Conservation (phyloP, 2,329 filamentous ascomycete species). For the Emmonsiellopsis sp. region DNA sequence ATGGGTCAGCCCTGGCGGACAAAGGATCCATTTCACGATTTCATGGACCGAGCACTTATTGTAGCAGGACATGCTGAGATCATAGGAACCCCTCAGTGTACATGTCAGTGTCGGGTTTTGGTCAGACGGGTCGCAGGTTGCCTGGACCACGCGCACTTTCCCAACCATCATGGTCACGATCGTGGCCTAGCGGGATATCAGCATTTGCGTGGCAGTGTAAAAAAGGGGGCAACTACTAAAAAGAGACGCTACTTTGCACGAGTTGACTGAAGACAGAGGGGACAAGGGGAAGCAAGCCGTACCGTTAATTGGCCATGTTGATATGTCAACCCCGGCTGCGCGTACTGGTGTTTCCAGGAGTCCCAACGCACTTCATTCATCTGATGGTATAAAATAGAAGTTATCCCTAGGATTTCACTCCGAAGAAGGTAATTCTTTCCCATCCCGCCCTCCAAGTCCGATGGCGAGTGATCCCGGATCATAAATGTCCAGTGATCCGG, state of each 20-base stretch:
- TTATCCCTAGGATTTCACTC: constrained; percentile 1
- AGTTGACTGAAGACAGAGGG: too few species aligned
- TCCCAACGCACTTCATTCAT: constrained; percentile 4
- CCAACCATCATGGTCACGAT: constrained; percentile 2
- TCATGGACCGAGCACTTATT: neutral
- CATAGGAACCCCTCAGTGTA: too few species aligned
- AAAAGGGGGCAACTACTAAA: too few species aligned
- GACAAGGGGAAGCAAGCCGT: neutral
- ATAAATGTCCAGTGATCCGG: constrained; percentile 2
- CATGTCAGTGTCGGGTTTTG: too few species aligned
- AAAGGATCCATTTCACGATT: constrained; percentile 3
- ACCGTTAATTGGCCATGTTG: neutral
- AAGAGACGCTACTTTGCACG: too few species aligned
- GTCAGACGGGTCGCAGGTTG: too few species aligned
- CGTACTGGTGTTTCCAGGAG: neutral
- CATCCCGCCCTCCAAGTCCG: neutral
- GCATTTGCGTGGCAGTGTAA: constrained; percentile 1
- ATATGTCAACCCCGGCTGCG: constrained; percentile 1
- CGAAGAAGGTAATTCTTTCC: neutral
- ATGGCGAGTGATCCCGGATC: neutral
- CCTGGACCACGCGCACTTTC: too few species aligned
- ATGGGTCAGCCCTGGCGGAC: constrained; percentile 1
- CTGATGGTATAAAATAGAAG: constrained; percentile 2
- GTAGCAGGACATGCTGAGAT: too few species aligned
- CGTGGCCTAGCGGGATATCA: constrained; percentile 1